Evolutionary conservation across 73 alveolate species (phyloP).

Genomic region (Paramecium sonneborni): DNA sequence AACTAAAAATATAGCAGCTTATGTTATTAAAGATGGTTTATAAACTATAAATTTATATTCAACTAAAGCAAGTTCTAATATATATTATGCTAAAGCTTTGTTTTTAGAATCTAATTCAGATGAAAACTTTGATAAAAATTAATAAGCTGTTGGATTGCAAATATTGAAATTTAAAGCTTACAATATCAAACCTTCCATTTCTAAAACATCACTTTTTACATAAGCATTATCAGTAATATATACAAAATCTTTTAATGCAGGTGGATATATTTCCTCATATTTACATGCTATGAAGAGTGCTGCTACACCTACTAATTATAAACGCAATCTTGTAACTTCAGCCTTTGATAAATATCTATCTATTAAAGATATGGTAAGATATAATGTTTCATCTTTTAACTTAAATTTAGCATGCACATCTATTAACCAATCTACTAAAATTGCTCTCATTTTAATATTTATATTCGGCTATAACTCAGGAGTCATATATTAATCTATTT

Average conservation of each 20-base stretch:
- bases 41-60: not conserved
- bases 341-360: conserved; percentile 75
- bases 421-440: conserved; percentile 82
- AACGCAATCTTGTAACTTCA: conserved; percentile 58
- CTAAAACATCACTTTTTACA: conserved; percentile 74
- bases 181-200: conserved; percentile 9
- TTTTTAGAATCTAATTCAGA: not conserved
- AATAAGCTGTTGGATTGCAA: not conserved
- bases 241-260: conserved; percentile 84
- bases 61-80: conserved; percentile 7
- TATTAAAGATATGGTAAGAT: conserved; percentile 73
- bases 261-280: conserved; percentile 89
- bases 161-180: not conserved
- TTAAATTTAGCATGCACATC: conserved; percentile 80
- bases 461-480: not conserved
- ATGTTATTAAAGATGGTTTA: not conserved
- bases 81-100: not conserved
- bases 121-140: not conserved
- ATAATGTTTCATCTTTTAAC: conserved; percentile 78
- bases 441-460: conserved; percentile 83
- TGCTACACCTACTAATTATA: conserved; percentile 84
- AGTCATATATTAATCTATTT: not conserved
- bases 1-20: not conserved
- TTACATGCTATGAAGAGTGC: conserved; percentile 86
- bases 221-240: conserved; percentile 84